phyloP scores from a whole-genome alignment of 768 basidiomycete species.

The Zangia roseola region DNA sequence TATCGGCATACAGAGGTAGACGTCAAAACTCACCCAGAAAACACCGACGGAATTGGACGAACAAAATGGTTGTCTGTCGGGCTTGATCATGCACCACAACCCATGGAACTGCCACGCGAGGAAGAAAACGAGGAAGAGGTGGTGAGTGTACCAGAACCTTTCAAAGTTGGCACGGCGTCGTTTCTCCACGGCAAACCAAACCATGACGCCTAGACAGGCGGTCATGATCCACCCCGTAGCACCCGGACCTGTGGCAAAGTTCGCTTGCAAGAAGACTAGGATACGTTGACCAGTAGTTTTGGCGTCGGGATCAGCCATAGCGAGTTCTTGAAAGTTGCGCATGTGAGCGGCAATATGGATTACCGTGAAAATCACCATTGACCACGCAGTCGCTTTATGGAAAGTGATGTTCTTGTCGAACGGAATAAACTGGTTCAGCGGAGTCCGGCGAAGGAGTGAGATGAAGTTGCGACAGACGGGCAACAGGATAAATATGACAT shows the following conservation, averaged over 20 bases:
- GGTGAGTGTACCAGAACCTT: constrained; percentile 85
- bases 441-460: constrained; percentile 81
- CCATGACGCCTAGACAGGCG: constrained; percentile 69
- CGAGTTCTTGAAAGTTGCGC: constrained; percentile 76
- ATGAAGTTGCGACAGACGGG: constrained; percentile 96
- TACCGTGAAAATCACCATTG: constrained; percentile 72
- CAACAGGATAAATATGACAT: constrained; percentile 90
- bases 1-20: background rate
- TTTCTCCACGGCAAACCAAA: constrained; percentile 84
- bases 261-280: constrained; percentile 69
- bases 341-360: constrained; percentile 85
- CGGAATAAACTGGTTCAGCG: constrained; percentile 82
- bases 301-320: constrained; percentile 52
- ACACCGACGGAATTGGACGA: constrained; percentile 84
- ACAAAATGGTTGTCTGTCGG: constrained; percentile 86
- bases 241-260: constrained; percentile 82
- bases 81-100: constrained; percentile 96
- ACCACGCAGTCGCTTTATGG: constrained; percentile 90
- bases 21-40: constrained; percentile 74
- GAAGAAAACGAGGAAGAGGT: constrained; percentile 92
- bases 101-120: constrained; percentile 93
- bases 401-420: constrained; percentile 93
- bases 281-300: constrained; percentile 54
- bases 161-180: constrained; percentile 77
- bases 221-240: constrained; percentile 91